Conservation (phyloP, 345 rosid genomes). For the Salix viminalis region DNA sequence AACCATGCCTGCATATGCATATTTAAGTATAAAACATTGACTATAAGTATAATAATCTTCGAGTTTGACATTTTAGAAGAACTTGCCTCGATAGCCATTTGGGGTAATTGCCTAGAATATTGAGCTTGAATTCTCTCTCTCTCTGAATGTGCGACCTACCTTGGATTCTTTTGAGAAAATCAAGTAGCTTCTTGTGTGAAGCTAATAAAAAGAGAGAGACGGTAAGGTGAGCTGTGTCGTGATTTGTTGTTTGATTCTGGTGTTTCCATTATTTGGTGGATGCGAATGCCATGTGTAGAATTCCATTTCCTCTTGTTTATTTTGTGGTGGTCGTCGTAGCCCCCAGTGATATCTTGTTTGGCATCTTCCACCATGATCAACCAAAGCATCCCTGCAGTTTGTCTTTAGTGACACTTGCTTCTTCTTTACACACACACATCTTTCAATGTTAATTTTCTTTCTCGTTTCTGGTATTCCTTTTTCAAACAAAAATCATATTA, state of each 20-base stretch:
- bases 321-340: conserved; percentile 18
- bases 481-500: no score
- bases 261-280: not conserved
- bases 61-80: not conserved
- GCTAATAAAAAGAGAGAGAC: not conserved
- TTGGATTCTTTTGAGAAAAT: not conserved
- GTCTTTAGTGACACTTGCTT: no score
- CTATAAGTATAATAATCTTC: no score
- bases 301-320: conserved; percentile 9
- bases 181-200: not conserved
- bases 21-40: not conserved
- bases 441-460: no score
- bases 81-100: conserved; percentile 56
- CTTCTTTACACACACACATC: no score
- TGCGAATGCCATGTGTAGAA: conserved; percentile 33
- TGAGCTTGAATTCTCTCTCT: not conserved
- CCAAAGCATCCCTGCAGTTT: not conserved
- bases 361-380: not conserved
- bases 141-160: not conserved
- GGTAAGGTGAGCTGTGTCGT: not conserved
- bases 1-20: conserved; percentile 59
- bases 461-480: no score
- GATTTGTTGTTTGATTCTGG: not conserved
- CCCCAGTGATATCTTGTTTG: conserved; percentile 7
- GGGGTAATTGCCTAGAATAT: not conserved